A percentile compares a stretch with the other conserved stretches of the same genome.
phyloP scores from a whole-genome alignment of 805 yeast species.

The Ogataea paraovalis region DNA sequence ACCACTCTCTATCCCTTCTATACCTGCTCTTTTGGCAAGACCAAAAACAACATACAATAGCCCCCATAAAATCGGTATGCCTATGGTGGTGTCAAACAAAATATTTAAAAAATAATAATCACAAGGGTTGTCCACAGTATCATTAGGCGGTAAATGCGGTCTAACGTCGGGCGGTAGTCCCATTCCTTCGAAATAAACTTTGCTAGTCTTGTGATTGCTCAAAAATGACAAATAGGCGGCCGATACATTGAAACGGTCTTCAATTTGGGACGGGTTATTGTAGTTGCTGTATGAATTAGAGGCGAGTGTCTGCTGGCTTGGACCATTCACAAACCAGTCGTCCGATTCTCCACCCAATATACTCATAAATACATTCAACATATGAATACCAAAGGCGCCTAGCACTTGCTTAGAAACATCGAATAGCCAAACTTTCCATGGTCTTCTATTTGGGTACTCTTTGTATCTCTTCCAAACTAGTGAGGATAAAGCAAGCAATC shows the following conservation, averaged over 20 bases:
- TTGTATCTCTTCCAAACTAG: conserved; percentile 70
- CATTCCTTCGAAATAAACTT: background rate
- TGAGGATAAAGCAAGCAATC: conserved; percentile 69
- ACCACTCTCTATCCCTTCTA: conserved; percentile 49
- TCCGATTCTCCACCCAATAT: conserved; percentile 43
- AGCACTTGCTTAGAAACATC: conserved; percentile 88
- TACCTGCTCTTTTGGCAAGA: conserved; percentile 39
- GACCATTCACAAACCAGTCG: conserved; percentile 8
- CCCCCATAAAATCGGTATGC: conserved; percentile 76
- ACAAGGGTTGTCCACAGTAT: conserved; percentile 61
- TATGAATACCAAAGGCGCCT: conserved; percentile 83
- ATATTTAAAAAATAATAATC: conserved; percentile 92
- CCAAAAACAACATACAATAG: conserved; percentile 50
- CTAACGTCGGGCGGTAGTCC: background rate
- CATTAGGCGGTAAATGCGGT: conserved; percentile 12
- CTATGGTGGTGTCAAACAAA: conserved; percentile 87
- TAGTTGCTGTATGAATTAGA: background rate
- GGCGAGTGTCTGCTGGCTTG: background rate
- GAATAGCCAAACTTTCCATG: conserved; percentile 83
- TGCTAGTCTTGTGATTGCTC: conserved; percentile 1
- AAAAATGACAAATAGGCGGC: background rate
- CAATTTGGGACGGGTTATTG: too few relatives aligned
- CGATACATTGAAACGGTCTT: background rate
- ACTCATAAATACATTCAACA: conserved; percentile 69
- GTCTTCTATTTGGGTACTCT: conserved; percentile 77